Base-by-base conservation (phyloP, 73 alveolate species). In the Paramecium octaurelia region DNA sequence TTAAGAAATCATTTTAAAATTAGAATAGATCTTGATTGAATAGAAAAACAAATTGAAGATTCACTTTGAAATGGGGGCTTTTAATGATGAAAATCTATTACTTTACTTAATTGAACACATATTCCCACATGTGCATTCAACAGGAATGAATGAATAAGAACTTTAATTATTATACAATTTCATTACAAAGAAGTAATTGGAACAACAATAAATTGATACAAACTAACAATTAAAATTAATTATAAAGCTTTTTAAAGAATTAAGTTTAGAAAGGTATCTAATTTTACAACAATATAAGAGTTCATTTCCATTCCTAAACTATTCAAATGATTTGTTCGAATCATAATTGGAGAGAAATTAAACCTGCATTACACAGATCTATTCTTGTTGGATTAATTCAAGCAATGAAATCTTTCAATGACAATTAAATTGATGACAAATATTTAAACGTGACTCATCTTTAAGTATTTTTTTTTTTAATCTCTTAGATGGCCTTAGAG, bases 31-130 rank as follows among this genome's bases (percentile, higher is more conserved):
- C 34, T 46, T 80, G 20, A 18, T 31, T 12, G 24, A 10, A 42
- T 43, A 4, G 2, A 42, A 34, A 27, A 11, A 20, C n/a, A 11
- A 80, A 3, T 12, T 80, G 6, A 38, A 38, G 23, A 31, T 38
- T 35, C 90, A 77, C 18, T 77, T 77, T 42, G 90, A 77, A 77
- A 77, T 77, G 90, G 90, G 90, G 8, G 90, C 71, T 4, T 48
- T 48, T 48, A 48, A 48, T 43, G 91, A 80, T 80, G 48, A 40
- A 80, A 21, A 44, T 40, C 27, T 80, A 80, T 24, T 80, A 27
- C 35, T 14, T 9, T 80, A 11, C 23, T 43, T 80, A 80, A 24
- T 80, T 24, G 90, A 77, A 42, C 68, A 77, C 23, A 77, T 77
- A 8, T 18, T 77, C 23, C 71, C 68, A 40, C 38, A 77, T 21